Conservation (phyloP, 75 land plant species). For the Cryptomeria japonica region DNA sequence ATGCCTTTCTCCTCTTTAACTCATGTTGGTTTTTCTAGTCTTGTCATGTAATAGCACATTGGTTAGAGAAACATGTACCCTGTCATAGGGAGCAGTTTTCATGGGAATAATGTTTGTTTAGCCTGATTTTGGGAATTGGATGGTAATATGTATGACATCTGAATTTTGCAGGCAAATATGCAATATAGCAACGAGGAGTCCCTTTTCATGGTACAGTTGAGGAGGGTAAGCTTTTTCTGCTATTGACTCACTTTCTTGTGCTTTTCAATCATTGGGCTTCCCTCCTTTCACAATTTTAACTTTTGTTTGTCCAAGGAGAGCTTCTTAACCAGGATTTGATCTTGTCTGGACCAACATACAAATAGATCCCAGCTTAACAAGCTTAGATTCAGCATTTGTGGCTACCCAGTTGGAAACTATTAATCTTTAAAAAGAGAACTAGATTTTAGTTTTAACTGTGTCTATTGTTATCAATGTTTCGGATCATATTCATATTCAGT, state of each 20-base stretch:
- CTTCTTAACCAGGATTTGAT: not conserved
- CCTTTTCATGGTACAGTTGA: constrained; percentile 5
- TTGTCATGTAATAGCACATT: not conserved
- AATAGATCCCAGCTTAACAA: not conserved
- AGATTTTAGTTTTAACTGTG: too few species aligned
- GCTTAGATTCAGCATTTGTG: not conserved
- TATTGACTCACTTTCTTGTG: not conserved
- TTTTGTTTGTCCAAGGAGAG: not conserved
- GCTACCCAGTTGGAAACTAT: not conserved
- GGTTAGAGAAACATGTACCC: not conserved
- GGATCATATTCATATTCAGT: too few species aligned
- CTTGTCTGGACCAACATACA: not conserved
- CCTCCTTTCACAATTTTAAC: not conserved
- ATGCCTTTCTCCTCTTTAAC: not conserved
- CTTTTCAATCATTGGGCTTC: not conserved
- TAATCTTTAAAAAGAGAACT: not conserved
- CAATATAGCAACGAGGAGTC: constrained; percentile 2
- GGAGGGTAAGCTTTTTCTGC: not conserved
- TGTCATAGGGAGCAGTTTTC: not conserved
- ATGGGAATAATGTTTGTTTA: not conserved
- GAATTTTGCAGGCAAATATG: constrained; percentile 2
- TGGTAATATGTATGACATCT: not conserved
- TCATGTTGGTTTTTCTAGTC: not conserved
- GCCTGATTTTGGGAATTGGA: not conserved
- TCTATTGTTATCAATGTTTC: too few species aligned